Evolutionary conservation across 352 stramenopile genomes (phyloP).

Genomic region (Phytopythium mirpurense): DNA sequence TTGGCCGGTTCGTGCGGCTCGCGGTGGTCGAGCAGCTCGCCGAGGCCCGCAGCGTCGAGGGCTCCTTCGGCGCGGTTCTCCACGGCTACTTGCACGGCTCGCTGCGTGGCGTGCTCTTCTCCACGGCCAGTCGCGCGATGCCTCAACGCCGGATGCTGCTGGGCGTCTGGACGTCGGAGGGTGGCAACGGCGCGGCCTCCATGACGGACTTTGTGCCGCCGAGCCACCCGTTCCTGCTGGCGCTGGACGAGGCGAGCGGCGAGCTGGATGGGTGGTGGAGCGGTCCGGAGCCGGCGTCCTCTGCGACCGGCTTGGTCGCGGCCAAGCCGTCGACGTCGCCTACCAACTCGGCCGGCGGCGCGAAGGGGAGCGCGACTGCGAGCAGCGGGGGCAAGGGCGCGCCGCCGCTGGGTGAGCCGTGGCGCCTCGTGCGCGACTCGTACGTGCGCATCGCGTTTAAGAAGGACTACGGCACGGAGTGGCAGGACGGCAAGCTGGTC

Average conservation of each 20-base stretch:
- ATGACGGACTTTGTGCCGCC: conserved; percentile 63
- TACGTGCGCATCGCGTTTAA: conserved; percentile 88
- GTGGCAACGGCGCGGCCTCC: conserved; percentile 22
- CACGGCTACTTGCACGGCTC: conserved; percentile 54
- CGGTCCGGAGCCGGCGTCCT: conserved; percentile 25
- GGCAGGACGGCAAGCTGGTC: conserved; percentile 67
- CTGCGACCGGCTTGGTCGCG: conserved; percentile 12
- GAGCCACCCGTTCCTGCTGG: conserved; percentile 67
- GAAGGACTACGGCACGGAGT: conserved; percentile 87
- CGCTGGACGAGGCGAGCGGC: conserved; percentile 37
- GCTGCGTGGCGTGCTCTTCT: conserved; percentile 52
- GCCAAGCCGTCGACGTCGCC: neutral
- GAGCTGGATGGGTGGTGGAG: conserved; percentile 81
- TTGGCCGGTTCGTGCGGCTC: conserved; percentile 56
- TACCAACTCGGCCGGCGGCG: neutral
- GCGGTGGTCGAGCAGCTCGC: conserved; percentile 50
- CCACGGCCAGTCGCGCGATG: conserved; percentile 13
- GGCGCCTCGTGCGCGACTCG: conserved; percentile 78
- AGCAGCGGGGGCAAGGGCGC: conserved; percentile 2
- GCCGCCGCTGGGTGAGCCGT: conserved; percentile 15
- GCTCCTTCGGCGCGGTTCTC: conserved; percentile 71
- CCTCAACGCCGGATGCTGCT: conserved; percentile 27
- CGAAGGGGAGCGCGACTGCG: neutral
- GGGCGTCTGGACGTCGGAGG: conserved; percentile 56
- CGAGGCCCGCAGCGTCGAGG: conserved; percentile 44